Conservation (phyloP, 75 land plant species). For the Isoetes taiwanensis region DNA sequence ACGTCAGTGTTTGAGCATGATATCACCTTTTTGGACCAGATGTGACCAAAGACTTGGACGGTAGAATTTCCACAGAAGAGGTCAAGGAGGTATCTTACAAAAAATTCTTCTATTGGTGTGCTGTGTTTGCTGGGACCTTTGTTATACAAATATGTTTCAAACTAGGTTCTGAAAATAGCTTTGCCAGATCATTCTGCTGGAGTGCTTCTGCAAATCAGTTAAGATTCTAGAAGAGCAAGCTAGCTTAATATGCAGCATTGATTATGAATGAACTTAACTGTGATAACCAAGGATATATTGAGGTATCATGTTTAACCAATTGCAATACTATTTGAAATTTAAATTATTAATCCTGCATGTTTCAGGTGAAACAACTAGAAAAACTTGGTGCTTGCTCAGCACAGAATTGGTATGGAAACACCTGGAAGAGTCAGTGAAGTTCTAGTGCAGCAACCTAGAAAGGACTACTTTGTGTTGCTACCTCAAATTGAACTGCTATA, state of each 20-base stretch:
- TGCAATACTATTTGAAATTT: too few relatives aligned
- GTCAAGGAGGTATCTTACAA: conserved; percentile 28
- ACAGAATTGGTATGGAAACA: too few relatives aligned
- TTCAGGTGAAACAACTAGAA: too few relatives aligned
- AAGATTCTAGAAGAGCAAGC: conserved; percentile 24
- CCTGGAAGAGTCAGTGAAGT: too few relatives aligned
- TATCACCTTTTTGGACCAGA: conserved; percentile 7
- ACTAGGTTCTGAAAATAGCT: not conserved
- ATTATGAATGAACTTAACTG: conserved; percentile 28
- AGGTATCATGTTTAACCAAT: conserved; percentile 15
- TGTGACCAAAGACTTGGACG: conserved; percentile 18
- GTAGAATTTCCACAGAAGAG: conserved; percentile 17
- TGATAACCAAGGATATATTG: conserved; percentile 20
- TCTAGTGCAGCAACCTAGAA: too few relatives aligned
- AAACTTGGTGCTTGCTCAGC: too few relatives aligned
- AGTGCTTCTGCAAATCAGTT: conserved; percentile 35
- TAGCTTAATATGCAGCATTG: conserved; percentile 20
- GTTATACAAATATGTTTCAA: too few relatives aligned
- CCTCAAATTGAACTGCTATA: too few relatives aligned
- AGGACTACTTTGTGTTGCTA: too few relatives aligned
- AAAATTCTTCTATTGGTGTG: too few relatives aligned
- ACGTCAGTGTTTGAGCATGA: not conserved
- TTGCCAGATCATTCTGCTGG: conserved; percentile 20
- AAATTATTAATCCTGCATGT: too few relatives aligned
- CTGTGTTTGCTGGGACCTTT: too few relatives aligned